Base-by-base conservation (phyloP, 805 yeast species). In the Clavispora carvajalis region DNA sequence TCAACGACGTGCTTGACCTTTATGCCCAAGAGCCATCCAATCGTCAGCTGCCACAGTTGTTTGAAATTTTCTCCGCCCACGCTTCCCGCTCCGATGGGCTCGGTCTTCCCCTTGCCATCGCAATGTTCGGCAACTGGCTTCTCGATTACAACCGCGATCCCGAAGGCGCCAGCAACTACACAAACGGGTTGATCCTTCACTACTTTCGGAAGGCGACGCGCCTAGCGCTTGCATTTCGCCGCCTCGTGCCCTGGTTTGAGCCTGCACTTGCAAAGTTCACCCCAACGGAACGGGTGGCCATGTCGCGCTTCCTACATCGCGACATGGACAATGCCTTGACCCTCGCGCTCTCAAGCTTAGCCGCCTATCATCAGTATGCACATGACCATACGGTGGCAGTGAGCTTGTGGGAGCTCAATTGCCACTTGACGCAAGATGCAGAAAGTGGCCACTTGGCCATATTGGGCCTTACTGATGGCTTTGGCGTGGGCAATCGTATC, bases 71-170 rank as follows among this genome's bases (percentile, higher is more conserved):
- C 23, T 49, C 51, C 22, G 18, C 22, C 7, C 50, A 41, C 29
- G 53, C 56, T 13, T 40, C 45, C 28, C 39, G 36, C 21, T n/a
- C 37, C 8, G 47, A 37, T 15, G 51, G 55, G 1, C 38, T 53
- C 15, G 47, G 49, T 24, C 39, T 55, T 13, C 58, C 60, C 13
- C 39, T 55, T 15, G 58, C 60, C 11, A 47, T 51, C n/a, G 43
- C 58, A 13, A 54, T 55, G 58, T 55, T 55, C 36, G 60, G 58
- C 15, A 52, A 48, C 23, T 55, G 56, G 57, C 49, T 55, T 10
- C 44, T 55, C 19, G 38, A 56, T 11, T 55, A 36, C 44, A 50
- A 51, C 39, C 39, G 46, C 16, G 55, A 47, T 28, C 18, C 30
- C 2, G 41, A 45, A 2, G 38, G 48, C 16, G 46, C 39, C 21